Base-by-base conservation (phyloP, 1,284 basidiomycete species). In the Ustilago sp. region DNA sequence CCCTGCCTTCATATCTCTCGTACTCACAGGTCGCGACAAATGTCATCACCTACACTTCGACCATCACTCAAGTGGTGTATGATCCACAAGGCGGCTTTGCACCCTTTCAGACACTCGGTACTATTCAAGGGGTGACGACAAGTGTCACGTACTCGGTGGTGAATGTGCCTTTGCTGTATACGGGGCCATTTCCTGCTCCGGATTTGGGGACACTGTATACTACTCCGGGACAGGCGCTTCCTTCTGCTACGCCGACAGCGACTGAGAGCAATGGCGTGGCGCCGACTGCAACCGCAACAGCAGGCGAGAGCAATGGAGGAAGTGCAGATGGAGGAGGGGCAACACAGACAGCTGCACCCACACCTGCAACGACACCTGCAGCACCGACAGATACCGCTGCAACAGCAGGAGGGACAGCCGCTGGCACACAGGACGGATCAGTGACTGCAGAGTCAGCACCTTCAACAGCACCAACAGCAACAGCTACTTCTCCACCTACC, bases 1-100 rank as follows among this genome's bases (percentile, higher is more conserved):
- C 68, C 39, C 70, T 83, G 47, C 80, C 81, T 47, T 71, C 73
- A 12, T 83, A 75, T 43, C 74, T 81, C 34, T 80, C 81, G n/a
- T 83, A 83, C 67, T 79, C 78, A 28, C 53, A 80, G 0, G 60
- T 52, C 19, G 68, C 66, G 7, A 81, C 80, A 31, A 48, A 47
- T 31, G 53, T 63, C 28, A 34, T 69, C 4, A 51, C 48, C 13
- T 81, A 74, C 64, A 72, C 73, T 8, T 66, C 61, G 17, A 71
- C 66, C 13, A 34, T 68, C 35, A 76, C 79, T 0, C 62, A 74
- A 35, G 57, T 83, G 12, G 68, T 81, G 31, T 83, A 81, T 48
- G 75, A 82, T 38, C 80, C 80, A 2, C 58, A 68, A 17, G 81
- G 81, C 19, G 54, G 45, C 35, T 63, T 74, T 31, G 77, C 70